Conservation (phyloP, 2,329 filamentous ascomycete species). For the Harringtonia aguacate region DNA sequence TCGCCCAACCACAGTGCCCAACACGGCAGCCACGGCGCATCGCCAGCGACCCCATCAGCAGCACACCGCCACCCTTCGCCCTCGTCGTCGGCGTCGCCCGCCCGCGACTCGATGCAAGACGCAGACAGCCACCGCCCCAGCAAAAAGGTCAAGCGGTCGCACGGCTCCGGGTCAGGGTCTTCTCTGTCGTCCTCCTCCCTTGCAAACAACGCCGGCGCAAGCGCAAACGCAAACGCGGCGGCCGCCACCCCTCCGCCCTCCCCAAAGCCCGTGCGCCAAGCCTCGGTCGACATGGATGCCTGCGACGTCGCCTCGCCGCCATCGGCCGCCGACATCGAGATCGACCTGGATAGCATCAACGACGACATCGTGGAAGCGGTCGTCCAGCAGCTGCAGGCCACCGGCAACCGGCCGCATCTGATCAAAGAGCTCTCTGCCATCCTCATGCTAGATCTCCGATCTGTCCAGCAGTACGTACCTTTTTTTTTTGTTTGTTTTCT, state of each 20-base stretch:
- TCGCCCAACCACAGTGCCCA: slow-evolving; percentile 20
- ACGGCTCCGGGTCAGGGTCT: slow-evolving; percentile 34
- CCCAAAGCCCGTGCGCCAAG: slow-evolving; percentile 35
- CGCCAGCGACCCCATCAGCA: not conserved
- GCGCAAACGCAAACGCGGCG: slow-evolving; percentile 9
- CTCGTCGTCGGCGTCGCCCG: slow-evolving; percentile 19
- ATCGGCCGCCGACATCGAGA: slow-evolving; percentile 30
- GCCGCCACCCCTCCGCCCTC: slow-evolving; percentile 72
- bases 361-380: slow-evolving; percentile 93
- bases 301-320: not conserved
- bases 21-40: slow-evolving; percentile 14
- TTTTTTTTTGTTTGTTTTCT: slow-evolving; percentile 3
- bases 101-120: slow-evolving; percentile 15
- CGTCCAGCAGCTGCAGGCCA: slow-evolving; percentile 78
- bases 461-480: slow-evolving; percentile 77
- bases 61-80: slow-evolving; percentile 8
- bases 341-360: slow-evolving; percentile 76
- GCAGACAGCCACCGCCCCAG: slow-evolving; percentile 25
- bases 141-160: slow-evolving; percentile 72
- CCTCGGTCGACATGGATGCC: slow-evolving; percentile 26
- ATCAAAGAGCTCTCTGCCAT: slow-evolving; percentile 86
- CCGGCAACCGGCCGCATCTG: slow-evolving; percentile 83
- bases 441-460: slow-evolving; percentile 63
- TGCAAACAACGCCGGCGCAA: slow-evolving; percentile 19
- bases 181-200: slow-evolving; percentile 12